Conservation (phyloP, 2,329 filamentous ascomycete species). For the Helotiales sp. region DNA sequence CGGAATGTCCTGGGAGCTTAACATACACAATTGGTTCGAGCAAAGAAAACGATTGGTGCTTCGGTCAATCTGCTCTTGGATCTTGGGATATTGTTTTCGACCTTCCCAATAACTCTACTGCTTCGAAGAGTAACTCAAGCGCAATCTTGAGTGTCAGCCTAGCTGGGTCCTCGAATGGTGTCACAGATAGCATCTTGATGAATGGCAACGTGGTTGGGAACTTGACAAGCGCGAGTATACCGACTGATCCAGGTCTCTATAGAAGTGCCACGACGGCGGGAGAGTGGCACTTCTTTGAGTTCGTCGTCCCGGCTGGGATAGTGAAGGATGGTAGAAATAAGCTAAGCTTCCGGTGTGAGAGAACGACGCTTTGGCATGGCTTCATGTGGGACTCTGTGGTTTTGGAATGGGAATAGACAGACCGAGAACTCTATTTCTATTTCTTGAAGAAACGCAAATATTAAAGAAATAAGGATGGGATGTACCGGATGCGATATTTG, state of each 20-base stretch:
- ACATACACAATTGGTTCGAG: constrained; percentile 44
- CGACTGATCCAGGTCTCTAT: constrained; percentile 44
- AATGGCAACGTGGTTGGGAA: constrained; percentile 39
- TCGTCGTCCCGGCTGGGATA: constrained; percentile 32
- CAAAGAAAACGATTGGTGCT: constrained; percentile 47
- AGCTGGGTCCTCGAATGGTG: constrained; percentile 26
- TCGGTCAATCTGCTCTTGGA: constrained; percentile 39
- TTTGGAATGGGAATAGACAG: constrained; percentile 33
- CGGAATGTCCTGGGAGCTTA: constrained; percentile 45
- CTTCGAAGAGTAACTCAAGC: background rate
- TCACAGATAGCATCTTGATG: constrained; percentile 37
- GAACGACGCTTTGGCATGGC: constrained; percentile 38
- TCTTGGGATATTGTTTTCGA: constrained; percentile 16
- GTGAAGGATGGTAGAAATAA: constrained; percentile 39
- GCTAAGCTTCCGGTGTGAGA: constrained; percentile 39
- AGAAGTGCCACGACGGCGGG: constrained; percentile 42
- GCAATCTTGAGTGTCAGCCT: background rate
- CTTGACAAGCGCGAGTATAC: constrained; percentile 34
- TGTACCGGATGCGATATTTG: background rate
- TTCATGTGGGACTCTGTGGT: constrained; percentile 45
- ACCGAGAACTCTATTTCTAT: too few relatives aligned
- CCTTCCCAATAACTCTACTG: background rate
- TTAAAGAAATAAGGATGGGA: background rate
- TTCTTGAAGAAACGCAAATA: background rate
- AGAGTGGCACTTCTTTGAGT: constrained; percentile 44